These are phyloP conservation scores for Clarireedia homoeocarpa DNA, from an alignment of 2,329 filamentous ascomycete species.

Conservation along the genomic window DNA sequence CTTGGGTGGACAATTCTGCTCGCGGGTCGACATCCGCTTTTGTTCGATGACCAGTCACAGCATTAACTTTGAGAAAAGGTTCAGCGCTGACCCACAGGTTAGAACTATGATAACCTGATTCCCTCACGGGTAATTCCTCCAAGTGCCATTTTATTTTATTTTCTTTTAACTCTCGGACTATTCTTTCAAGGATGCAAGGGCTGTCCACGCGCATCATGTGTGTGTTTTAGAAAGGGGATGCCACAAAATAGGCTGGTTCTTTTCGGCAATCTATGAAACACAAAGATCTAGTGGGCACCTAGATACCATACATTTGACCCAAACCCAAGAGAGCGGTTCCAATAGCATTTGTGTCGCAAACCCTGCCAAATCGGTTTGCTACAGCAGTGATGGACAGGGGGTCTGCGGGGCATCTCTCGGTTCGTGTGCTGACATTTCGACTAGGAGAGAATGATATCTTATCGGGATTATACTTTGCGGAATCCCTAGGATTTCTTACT, in stretches of 20 bases:
- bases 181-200: slow-evolving; percentile 4
- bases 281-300: not conserved
- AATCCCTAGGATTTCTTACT: no score
- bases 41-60: slow-evolving; percentile 6
- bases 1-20: not conserved
- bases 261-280: not conserved
- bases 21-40: not conserved
- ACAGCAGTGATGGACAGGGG: no score
- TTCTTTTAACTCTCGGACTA: not conserved
- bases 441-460: no score
- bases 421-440: no score
- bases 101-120: not conserved
- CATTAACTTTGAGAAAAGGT: slow-evolving; percentile 6
- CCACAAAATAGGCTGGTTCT: not conserved
- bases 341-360: not conserved
- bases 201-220: not conserved
- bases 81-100: slow-evolving; percentile 4
- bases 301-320: not conserved
- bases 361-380: not conserved
- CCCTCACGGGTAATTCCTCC: slow-evolving; percentile 3
- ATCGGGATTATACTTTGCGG: no score
- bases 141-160: not conserved
- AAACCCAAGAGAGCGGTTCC: not conserved
- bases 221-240: not conserved
- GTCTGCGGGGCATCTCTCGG: not conserved